Evolutionary conservation across 768 basidiomycete species (phyloP).

Genomic region (Stropharia rugosoannulata): DNA sequence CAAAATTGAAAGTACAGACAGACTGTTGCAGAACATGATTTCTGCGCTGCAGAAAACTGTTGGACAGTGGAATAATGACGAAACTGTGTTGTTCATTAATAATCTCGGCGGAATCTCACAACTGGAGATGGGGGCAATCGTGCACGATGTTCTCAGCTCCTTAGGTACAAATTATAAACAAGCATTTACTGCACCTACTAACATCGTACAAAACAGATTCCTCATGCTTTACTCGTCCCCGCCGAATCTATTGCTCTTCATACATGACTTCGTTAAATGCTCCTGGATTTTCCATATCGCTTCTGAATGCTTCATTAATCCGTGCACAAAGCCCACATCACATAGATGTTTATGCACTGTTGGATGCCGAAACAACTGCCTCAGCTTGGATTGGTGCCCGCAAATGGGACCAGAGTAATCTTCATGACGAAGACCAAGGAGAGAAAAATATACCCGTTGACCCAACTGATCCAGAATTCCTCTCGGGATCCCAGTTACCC

Average conservation of each 20-base stretch:
- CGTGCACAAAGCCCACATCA: neutral
- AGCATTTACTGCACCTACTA: neutral
- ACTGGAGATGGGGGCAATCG: slow-evolving; percentile 51
- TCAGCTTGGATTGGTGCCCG: slow-evolving; percentile 38
- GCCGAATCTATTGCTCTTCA: slow-evolving; percentile 43
- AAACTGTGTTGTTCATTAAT: slow-evolving; percentile 48
- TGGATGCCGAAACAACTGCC: slow-evolving; percentile 44
- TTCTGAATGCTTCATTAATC: slow-evolving; percentile 44
- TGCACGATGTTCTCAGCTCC: slow-evolving; percentile 40
- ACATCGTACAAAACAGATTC: slow-evolving; percentile 20
- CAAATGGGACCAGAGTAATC: neutral
- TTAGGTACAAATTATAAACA: slow-evolving; percentile 31
- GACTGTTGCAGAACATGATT: slow-evolving; percentile 32
- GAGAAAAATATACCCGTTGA: too few species aligned
- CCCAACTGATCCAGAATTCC: too few species aligned
- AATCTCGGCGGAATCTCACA: slow-evolving; percentile 54
- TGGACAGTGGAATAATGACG: slow-evolving; percentile 40
- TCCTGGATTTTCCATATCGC: slow-evolving; percentile 55
- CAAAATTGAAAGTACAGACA: slow-evolving; percentile 31
- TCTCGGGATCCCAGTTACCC: neutral
- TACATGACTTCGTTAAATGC: slow-evolving; percentile 64
- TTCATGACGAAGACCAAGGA: neutral
- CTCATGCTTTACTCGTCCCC: slow-evolving; percentile 28
- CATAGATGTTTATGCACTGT: slow-evolving; percentile 17
- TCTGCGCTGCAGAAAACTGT: slow-evolving; percentile 36